These are phyloP conservation scores for Mycena alexandri DNA, from an alignment of 768 basidiomycete species.

Conservation along the genomic window DNA sequence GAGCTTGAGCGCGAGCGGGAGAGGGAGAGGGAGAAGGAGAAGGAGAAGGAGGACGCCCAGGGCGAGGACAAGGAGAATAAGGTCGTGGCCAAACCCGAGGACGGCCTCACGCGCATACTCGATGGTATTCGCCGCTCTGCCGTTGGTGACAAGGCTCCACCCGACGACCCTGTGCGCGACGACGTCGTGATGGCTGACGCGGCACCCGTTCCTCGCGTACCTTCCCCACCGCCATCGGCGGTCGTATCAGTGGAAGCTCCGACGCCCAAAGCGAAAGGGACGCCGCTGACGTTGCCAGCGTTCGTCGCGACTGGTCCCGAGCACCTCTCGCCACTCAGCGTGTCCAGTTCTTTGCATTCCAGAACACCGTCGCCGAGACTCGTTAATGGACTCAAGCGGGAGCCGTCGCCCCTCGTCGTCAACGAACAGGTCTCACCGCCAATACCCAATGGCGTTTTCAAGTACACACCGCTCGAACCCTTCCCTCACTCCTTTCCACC, in stretches of 20 bases:
- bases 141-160: conserved; percentile 17
- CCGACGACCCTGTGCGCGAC: not conserved
- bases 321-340: conserved; percentile 28
- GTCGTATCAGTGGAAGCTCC: not conserved
- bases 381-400: conserved; percentile 20
- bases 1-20: conserved; percentile 18
- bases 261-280: not conserved
- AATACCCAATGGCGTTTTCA: conserved; percentile 3
- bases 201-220: not conserved
- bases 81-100: conserved; percentile 23
- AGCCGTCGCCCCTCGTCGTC: conserved; percentile 16
- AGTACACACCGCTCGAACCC: not conserved
- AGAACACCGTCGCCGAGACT: conserved; percentile 29
- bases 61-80: conserved; percentile 31
- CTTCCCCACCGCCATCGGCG: not conserved
- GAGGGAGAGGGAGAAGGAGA: conserved; percentile 5
- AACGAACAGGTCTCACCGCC: not conserved
- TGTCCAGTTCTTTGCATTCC: conserved; percentile 8
- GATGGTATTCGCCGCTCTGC: conserved; percentile 26
- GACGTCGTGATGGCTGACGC: conserved; percentile 22
- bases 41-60: conserved; percentile 24
- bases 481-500: not conserved
- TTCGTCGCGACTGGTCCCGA: conserved; percentile 18
- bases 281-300: conserved; percentile 16
- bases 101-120: conserved; percentile 27